Base-by-base conservation (phyloP, 768 basidiomycete species). In the Trametes cubensis region DNA sequence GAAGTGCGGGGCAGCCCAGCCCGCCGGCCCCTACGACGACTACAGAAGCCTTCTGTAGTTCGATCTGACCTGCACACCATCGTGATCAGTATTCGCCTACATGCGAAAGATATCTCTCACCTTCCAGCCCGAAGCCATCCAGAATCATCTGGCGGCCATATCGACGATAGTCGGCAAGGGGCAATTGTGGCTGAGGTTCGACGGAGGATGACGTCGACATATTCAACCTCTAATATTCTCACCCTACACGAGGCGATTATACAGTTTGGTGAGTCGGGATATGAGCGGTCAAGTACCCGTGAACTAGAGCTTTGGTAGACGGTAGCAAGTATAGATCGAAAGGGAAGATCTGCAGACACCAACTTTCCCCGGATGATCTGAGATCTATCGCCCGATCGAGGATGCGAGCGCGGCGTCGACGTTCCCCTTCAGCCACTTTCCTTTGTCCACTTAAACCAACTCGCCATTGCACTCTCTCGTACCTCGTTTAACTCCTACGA, bases 61-160 rank as follows among this genome's bases (percentile, higher is more conserved):
- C 93, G 44, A 94, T 73, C 73, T 98, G 96, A 20, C 91, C 96
- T 95, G 56, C 7, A 6, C 10, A 10, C 50, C 55, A 40, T 38
- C 53, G 23, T 39, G 20, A 14, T 11, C 11, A 55, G 6, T 2
- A 18, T 4, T 18, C 21, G 39, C 47, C 53, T 50, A 38, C 30
- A 38, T 25, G 4, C 25, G n/a, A 7, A 6, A 38, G 17, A 15
- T 20, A 18, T 20, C 61, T 11, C 76, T 49, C 59, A 90, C 95
- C 95, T 75, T 85, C 80, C 2, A 98, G 80, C 10, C 95, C 95
- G 71, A 97, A 89, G 18, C 87, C 89, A 60, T 92, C 86, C 56
- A 97, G 76, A 60, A 98, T 94, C 95, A 99, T 96, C 72, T 99
- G 96, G 57, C 97, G 81, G 46, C 96, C 95, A 85, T 98, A 98